Conservation (phyloP, 352 stramenopile species). For the Porosira glacialis region DNA sequence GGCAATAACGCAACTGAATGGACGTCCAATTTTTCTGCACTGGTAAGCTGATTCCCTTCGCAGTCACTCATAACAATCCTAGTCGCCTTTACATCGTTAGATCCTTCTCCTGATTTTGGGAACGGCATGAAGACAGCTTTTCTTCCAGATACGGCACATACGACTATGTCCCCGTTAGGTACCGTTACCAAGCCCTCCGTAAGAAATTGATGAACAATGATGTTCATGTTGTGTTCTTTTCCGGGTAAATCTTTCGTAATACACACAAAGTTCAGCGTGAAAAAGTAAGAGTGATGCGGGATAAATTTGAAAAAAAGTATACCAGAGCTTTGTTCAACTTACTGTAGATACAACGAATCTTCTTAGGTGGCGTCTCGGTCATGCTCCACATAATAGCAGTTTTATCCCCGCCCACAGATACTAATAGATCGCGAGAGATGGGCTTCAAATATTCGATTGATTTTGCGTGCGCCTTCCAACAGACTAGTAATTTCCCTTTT, state of each 20-base stretch:
- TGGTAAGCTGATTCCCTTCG: constrained; percentile 32
- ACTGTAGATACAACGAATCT: constrained; percentile 42
- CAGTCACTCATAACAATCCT: constrained; percentile 38
- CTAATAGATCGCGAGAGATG: constrained; percentile 26
- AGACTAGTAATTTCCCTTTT: constrained; percentile 24
- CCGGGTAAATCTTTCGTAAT: constrained; percentile 29
- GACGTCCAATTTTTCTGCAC: constrained; percentile 30
- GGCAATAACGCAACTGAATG: constrained; percentile 31
- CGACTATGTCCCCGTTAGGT: constrained; percentile 17
- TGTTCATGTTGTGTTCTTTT: constrained; percentile 34
- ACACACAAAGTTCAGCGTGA: not conserved
- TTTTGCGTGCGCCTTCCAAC: constrained; percentile 41
- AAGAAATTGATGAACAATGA: constrained; percentile 24
- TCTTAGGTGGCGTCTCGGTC: constrained; percentile 22
- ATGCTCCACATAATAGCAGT: constrained; percentile 41
- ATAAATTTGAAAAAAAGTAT: not conserved
- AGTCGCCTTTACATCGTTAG: constrained; percentile 17
- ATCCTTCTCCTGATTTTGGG: not conserved
- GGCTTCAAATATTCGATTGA: constrained; percentile 33
- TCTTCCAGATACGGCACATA: constrained; percentile 29
- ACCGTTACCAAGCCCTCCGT: constrained; percentile 37
- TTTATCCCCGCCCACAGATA: constrained; percentile 36
- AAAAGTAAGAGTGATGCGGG: not conserved
- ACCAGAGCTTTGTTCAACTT: constrained; percentile 5
- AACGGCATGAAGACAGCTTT: constrained; percentile 42